Evolutionary conservation across 768 basidiomycete genomes (phyloP).

Genomic region (Lactarius vividus): DNA sequence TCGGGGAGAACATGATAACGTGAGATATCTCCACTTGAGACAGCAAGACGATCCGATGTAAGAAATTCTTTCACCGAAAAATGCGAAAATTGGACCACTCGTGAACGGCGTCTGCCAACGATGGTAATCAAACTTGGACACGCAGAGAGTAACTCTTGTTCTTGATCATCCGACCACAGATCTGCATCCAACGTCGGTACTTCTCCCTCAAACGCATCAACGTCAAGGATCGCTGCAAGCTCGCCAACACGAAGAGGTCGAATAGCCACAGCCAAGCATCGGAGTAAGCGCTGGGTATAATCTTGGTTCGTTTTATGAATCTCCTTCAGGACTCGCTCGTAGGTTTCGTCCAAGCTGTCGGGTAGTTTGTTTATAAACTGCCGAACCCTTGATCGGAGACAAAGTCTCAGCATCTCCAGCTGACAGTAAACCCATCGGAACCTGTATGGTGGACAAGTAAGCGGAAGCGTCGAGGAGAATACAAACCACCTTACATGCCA

Average conservation of each 20-base stretch:
- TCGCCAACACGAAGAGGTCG: not conserved
- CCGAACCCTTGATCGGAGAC: not conserved
- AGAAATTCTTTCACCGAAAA: too few species aligned
- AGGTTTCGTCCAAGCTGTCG: too few species aligned
- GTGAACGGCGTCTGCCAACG: rapidly evolving
- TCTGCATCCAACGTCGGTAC: not conserved
- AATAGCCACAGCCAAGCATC: not conserved
- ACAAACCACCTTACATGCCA: too few species aligned
- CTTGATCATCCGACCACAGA: not conserved
- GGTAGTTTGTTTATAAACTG: not conserved
- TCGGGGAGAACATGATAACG: too few species aligned
- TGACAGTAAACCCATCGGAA: too few species aligned
- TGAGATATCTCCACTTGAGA: too few species aligned
- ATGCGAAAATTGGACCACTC: not conserved
- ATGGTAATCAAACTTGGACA: not conserved
- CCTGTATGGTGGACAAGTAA: too few species aligned
- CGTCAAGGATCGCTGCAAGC: not conserved
- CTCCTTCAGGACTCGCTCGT: not conserved
- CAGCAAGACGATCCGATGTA: too few species aligned
- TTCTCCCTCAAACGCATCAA: not conserved
- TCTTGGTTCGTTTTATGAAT: not conserved
- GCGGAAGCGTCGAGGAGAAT: too few species aligned
- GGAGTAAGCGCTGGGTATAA: not conserved
- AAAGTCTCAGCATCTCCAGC: too few species aligned
- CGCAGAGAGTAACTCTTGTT: not conserved